Conservation (phyloP, 345 rosid genomes). For the Noccaea bulbosa region DNA sequence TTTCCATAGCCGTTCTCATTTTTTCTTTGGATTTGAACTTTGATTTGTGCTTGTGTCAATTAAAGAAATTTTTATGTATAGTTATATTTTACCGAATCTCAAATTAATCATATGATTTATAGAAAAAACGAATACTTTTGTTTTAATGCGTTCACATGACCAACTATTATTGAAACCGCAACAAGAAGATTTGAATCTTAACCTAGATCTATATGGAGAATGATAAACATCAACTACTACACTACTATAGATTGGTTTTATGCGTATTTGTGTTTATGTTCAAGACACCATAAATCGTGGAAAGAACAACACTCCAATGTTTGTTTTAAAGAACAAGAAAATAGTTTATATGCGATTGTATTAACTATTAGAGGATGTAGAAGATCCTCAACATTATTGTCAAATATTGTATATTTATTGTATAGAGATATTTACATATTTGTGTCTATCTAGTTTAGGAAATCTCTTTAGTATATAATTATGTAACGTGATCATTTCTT, state of each 20-base stretch:
- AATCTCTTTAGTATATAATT: no score
- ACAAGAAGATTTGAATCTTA: not conserved
- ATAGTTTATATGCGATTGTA: no score
- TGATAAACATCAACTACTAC: not conserved
- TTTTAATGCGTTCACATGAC: not conserved
- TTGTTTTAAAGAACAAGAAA: not conserved
- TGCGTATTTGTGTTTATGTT: conserved; percentile 1
- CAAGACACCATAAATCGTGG: not conserved
- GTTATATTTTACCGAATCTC: not conserved
- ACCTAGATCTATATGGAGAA: not conserved
- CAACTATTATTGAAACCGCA: not conserved
- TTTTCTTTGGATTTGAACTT: conserved; percentile 28
- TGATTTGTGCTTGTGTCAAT: conserved; percentile 1
- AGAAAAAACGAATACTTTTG: not conserved
- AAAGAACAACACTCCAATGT: not conserved
- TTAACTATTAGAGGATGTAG: no score
- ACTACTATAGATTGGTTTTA: not conserved
- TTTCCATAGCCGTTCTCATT: conserved; percentile 17
- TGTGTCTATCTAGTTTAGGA: no score
- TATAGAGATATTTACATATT: no score
- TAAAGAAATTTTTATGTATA: not conserved
- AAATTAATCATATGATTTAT: not conserved
- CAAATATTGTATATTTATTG: no score
- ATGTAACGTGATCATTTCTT: no score
- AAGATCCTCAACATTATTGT: no score